Evolutionary conservation across 768 basidiomycete genomes (phyloP).

Genomic region (Mycena crocata): DNA sequence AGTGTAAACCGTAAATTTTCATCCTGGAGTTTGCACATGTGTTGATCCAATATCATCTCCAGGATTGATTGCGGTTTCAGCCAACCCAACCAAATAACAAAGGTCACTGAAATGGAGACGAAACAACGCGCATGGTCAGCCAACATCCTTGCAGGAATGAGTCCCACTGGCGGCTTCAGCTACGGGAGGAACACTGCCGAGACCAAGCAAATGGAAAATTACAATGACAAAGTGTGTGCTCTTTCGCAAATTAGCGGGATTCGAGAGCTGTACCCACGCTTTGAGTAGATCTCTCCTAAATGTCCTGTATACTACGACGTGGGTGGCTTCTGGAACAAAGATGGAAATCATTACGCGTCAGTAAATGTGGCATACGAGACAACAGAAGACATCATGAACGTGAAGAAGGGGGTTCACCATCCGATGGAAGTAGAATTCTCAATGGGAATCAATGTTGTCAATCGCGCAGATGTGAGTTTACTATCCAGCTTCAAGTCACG

Average conservation of each 20-base stretch:
- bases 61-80: constrained; percentile 2
- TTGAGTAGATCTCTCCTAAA: constrained; percentile 6
- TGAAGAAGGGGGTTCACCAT: not conserved
- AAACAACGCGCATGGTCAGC: not conserved
- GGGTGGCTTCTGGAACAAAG: not conserved
- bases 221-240: not conserved
- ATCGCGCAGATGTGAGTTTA: not conserved
- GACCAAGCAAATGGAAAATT: not conserved
- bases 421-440: constrained; percentile 1
- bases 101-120: not conserved
- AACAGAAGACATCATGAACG: not conserved
- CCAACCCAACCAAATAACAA: not conserved
- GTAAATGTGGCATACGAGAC: not conserved
- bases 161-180: not conserved
- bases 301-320: not conserved
- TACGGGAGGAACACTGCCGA: not conserved
- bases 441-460: not conserved
- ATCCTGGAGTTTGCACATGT: too few species aligned
- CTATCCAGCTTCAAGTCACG: not conserved
- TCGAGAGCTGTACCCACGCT: not conserved
- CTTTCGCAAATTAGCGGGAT: not conserved
- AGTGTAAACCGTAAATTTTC: not conserved
- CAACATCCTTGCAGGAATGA: not conserved
- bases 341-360: not conserved
- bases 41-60: not conserved